phyloP scores from a whole-genome alignment of 139 green algal species.

The Parachlorella kessleri region DNA sequence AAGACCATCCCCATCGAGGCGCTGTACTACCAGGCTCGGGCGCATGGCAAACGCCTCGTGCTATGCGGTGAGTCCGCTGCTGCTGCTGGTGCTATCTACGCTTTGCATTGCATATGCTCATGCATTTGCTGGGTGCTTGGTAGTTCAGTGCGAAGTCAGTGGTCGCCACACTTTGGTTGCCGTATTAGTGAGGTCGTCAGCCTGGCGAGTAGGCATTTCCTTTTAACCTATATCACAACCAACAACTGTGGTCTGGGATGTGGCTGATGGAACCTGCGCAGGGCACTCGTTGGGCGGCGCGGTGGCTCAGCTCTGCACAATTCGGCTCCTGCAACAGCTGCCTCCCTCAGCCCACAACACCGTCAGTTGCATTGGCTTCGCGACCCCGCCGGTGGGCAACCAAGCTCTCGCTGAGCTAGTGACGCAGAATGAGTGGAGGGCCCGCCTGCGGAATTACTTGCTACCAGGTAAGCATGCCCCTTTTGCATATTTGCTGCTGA shows the following conservation, averaged over 20 bases:
- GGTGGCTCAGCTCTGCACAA: slow-evolving; percentile 70
- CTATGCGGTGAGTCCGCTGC: slow-evolving; percentile 22
- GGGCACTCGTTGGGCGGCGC: slow-evolving; percentile 77
- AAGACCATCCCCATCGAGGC: slow-evolving; percentile 28
- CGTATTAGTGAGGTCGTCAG: background rate
- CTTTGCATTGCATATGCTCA: too few species aligned
- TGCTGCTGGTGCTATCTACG: background rate
- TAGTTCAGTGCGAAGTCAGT: background rate
- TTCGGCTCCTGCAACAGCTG: slow-evolving; percentile 64
- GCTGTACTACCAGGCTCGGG: slow-evolving; percentile 27
- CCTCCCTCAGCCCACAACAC: slow-evolving; percentile 18
- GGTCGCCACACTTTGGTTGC: background rate
- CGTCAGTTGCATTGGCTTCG: slow-evolving; percentile 69
- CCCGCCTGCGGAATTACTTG: slow-evolving; percentile 62
- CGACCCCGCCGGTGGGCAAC: slow-evolving; percentile 76
- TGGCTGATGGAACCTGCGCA: too few species aligned
- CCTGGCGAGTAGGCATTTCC: background rate
- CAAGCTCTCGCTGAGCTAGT: slow-evolving; percentile 62
- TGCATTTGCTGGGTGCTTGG: too few species aligned
- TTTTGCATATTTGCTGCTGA: background rate
- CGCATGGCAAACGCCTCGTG: slow-evolving; percentile 36
- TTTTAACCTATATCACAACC: background rate
- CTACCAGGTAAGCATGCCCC: slow-evolving; percentile 62
- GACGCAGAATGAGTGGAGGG: slow-evolving; percentile 52
- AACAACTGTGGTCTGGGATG: too few species aligned